Conservation (phyloP, 371 early-diverging fungal genomes). For the Smittium culicis region DNA sequence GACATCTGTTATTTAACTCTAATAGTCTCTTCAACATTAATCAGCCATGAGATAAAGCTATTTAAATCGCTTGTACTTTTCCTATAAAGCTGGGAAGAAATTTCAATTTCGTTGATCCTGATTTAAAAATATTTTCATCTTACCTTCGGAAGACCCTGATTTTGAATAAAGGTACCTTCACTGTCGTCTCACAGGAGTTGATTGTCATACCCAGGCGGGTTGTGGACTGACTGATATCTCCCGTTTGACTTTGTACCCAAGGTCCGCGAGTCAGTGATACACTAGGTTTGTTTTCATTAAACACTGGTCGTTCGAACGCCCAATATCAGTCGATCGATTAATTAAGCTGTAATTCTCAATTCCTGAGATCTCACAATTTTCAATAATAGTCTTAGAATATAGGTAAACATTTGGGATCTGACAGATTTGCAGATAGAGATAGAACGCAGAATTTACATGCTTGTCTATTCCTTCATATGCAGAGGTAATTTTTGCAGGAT, state of each 20-base stretch:
- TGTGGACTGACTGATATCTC: constrained; percentile 20
- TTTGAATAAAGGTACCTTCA: background rate
- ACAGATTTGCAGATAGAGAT: background rate
- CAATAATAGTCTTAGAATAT: background rate
- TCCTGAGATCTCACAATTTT: background rate
- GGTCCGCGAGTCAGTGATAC: background rate
- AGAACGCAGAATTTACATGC: background rate
- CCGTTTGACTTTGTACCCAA: constrained; percentile 7
- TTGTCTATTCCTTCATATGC: background rate
- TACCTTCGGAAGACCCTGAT: background rate
- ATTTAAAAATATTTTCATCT: background rate
- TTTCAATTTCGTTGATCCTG: background rate
- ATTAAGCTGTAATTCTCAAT: background rate
- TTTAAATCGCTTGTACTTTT: background rate
- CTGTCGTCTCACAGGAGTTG: background rate
- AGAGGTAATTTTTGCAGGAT: background rate
- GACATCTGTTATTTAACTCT: background rate
- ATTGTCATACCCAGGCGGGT: background rate
- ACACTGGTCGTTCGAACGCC: constrained; percentile 4
- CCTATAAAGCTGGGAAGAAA: constrained; percentile 6
- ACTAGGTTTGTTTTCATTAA: background rate
- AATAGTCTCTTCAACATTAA: background rate
- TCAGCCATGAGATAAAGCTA: background rate
- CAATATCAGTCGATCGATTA: background rate
- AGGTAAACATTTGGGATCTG: background rate